These are phyloP conservation scores for Triglochin maritima DNA, from an alignment of 106 monocot species.

Conservation along the genomic window DNA sequence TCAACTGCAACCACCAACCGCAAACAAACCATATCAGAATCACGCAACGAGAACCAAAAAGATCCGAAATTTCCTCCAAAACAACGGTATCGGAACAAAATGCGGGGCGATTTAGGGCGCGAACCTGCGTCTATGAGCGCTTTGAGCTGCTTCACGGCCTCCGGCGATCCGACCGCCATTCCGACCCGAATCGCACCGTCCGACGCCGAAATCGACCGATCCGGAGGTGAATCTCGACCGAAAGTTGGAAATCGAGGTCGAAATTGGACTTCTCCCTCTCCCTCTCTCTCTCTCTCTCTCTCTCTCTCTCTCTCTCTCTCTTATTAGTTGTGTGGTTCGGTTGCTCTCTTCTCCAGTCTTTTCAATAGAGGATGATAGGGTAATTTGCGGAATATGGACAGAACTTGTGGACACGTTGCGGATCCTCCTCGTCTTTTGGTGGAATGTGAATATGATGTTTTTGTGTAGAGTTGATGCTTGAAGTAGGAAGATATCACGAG, in stretches of 20 bases:
- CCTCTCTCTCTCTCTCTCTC: background rate
- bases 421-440: no score
- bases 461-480: no score
- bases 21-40: background rate
- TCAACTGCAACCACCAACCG: slow-evolving; percentile 38
- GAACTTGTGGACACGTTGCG: no score
- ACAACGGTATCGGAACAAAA: background rate
- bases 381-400: no score
- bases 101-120: background rate
- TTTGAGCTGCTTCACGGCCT: slow-evolving; percentile 21
- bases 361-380: no score
- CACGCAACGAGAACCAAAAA: background rate
- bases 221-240: background rate
- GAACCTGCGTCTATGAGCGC: slow-evolving; percentile 34
- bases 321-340: no score
- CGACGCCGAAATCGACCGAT: background rate
- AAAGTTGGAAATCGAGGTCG: background rate
- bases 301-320: background rate
- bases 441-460: no score
- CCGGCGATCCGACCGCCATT: slow-evolving; percentile 11
- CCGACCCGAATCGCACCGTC: background rate
- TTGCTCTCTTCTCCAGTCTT: no score
- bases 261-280: background rate
- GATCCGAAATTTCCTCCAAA: background rate
- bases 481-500: no score